phyloP scores from a whole-genome alignment of 257 asterid species.

The Solanum lignicaule region DNA sequence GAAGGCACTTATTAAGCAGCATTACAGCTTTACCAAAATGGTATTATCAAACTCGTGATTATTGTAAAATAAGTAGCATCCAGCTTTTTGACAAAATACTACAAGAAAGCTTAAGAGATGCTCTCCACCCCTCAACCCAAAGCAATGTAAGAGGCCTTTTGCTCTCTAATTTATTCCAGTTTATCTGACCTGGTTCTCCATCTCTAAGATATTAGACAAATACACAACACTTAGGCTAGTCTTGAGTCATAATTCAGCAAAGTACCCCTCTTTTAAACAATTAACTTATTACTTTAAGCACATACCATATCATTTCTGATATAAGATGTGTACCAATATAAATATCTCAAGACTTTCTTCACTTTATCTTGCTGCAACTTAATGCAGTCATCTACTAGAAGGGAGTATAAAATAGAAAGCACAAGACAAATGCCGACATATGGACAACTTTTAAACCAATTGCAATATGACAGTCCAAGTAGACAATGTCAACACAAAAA shows the following conservation, averaged over 20 bases:
- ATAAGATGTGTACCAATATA: background rate
- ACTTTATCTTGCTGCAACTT: background rate
- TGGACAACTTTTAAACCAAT: background rate
- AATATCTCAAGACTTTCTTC: background rate
- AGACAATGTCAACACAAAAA: background rate
- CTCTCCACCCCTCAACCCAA: background rate
- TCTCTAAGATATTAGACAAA: background rate
- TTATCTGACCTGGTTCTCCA: background rate
- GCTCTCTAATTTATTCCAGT: background rate
- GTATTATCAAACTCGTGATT: background rate
- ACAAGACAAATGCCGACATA: background rate
- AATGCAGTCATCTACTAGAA: background rate
- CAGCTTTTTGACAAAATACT: background rate
- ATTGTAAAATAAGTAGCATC: background rate
- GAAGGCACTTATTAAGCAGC: background rate
- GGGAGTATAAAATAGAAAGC: background rate
- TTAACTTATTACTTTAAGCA: background rate
- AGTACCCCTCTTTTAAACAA: background rate
- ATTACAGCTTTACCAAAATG: background rate
- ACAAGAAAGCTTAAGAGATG: background rate
- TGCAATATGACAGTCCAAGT: background rate
- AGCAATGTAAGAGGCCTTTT: background rate
- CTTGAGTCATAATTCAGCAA: background rate
- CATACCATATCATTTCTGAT: background rate
- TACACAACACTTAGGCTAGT: background rate